Conservation (phyloP, 108 stramenopile species). For the Asterionellopsis glacialis region DNA sequence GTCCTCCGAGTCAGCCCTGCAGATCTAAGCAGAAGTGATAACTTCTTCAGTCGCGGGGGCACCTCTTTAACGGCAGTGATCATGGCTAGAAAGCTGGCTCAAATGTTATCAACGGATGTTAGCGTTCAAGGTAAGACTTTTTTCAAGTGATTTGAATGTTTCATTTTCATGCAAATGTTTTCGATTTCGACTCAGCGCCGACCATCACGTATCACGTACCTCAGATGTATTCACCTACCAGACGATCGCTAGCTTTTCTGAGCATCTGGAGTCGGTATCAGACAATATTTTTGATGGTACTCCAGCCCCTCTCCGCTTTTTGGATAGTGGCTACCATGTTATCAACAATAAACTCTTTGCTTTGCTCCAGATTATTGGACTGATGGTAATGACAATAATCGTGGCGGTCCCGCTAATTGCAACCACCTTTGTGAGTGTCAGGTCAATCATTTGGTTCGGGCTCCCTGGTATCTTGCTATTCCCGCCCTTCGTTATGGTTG, state of each 20-base stretch:
- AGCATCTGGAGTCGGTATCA: not conserved
- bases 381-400: constrained; percentile 13
- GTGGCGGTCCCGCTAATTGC: constrained; percentile 6
- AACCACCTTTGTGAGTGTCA: constrained; percentile 9
- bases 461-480: constrained; percentile 7
- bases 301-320: constrained; percentile 1
- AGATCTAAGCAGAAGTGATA: constrained; percentile 5
- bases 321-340: not conserved
- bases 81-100: constrained; percentile 1
- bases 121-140: constrained; percentile 1
- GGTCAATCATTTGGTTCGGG: constrained; percentile 14
- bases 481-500: constrained; percentile 8
- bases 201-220: too few relatives aligned
- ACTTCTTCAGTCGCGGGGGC: constrained; percentile 14
- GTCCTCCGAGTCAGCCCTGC: constrained; percentile 1
- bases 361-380: not conserved
- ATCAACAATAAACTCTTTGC: constrained; percentile 5
- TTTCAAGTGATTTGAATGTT: too few relatives aligned
- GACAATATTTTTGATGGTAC: not conserved
- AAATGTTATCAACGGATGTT: constrained; percentile 5
- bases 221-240: constrained; percentile 10
- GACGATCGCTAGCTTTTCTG: constrained; percentile 9
- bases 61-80: constrained; percentile 17
- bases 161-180: too few relatives aligned
- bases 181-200: too few relatives aligned